These are phyloP conservation scores for Aspergillus sp. DNA, from an alignment of 2,329 filamentous ascomycete genomes.

Conservation along the genomic window DNA sequence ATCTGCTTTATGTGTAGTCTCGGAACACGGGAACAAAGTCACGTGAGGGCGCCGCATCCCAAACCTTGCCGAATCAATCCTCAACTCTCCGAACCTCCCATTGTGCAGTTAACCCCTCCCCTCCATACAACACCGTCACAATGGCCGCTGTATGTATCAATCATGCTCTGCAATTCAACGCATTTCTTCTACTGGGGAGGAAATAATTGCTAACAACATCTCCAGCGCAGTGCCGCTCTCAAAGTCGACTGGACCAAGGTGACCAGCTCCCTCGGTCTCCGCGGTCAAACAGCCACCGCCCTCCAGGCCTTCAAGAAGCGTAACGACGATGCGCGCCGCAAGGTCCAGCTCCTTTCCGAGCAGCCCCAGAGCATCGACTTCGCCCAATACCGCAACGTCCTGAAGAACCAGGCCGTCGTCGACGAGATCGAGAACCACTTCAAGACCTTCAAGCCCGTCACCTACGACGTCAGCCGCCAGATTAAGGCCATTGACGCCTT, in stretches of 20 bases:
- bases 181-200: conserved; percentile 4
- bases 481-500: conserved; percentile 98
- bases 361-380: conserved; percentile 87
- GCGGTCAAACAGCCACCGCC: conserved; percentile 83
- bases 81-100: conserved; percentile 28
- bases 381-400: conserved; percentile 76
- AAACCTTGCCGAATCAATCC: conserved; percentile 35
- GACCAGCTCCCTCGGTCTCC: conserved; percentile 87
- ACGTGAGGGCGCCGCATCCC: conserved; percentile 29
- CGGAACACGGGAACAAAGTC: conserved; percentile 23
- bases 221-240: conserved; percentile 89
- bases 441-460: conserved; percentile 79
- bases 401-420: conserved; percentile 94
- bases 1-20: conserved; percentile 8
- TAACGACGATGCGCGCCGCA: conserved; percentile 97
- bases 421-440: conserved; percentile 98
- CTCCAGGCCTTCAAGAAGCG: conserved; percentile 98
- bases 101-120: conserved; percentile 30
- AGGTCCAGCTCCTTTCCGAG: conserved; percentile 76
- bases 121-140: conserved; percentile 27
- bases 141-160: conserved; percentile 37
- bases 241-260: conserved; percentile 99
- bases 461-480: conserved; percentile 89
- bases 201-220: not conserved
- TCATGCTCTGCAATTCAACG: conserved; percentile 10